A percentile compares a stretch with the other conserved stretches of the same genome.
Conservation (phyloP, 768 basidiomycete species). For the Sarcodon aspratus region DNA sequence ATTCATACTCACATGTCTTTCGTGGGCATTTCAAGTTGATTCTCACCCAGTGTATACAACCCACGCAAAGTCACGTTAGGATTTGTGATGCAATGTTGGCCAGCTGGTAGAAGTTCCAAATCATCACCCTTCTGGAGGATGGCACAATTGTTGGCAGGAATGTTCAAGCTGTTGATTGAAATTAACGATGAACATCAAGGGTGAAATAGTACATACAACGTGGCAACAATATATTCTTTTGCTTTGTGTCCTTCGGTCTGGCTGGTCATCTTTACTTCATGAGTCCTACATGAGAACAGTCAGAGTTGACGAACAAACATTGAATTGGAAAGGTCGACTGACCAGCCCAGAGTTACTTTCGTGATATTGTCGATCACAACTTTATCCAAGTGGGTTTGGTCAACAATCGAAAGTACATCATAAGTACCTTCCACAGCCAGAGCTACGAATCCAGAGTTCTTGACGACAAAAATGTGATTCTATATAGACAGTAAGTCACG, state of each 20-base stretch:
- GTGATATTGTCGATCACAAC: constrained; percentile 53
- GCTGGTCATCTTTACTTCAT: constrained; percentile 74
- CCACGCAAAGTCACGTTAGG: constrained; percentile 76
- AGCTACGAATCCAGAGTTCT: constrained; percentile 69
- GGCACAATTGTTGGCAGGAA: constrained; percentile 81
- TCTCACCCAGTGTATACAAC: constrained; percentile 72
- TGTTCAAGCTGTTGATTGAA: constrained; percentile 45
- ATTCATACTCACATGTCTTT: constrained; percentile 59
- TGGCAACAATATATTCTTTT: constrained; percentile 66
- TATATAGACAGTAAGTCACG: constrained; percentile 4
- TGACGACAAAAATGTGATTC: constrained; percentile 74
- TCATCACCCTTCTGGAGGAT: constrained; percentile 77
- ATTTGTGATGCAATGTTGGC: constrained; percentile 78
- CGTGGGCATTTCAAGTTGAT: constrained; percentile 79
- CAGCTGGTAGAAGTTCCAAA: constrained; percentile 65
- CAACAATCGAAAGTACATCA: constrained; percentile 66
- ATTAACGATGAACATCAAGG: not conserved
- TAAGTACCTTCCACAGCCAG: constrained; percentile 70
- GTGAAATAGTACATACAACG: constrained; percentile 41
- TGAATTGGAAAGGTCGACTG: constrained; percentile 4
- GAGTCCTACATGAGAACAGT: constrained; percentile 25
- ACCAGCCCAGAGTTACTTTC: constrained; percentile 48
- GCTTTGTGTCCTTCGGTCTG: constrained; percentile 28
- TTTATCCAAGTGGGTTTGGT: constrained; percentile 68
- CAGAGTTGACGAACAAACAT: constrained; percentile 1